Percentiles rank a stretch among this genome's conserved stretches.
Evolutionary conservation across 176 grass and related monocot species (phyloP).

Genomic region (Miscanthus lutarioriparius): DNA sequence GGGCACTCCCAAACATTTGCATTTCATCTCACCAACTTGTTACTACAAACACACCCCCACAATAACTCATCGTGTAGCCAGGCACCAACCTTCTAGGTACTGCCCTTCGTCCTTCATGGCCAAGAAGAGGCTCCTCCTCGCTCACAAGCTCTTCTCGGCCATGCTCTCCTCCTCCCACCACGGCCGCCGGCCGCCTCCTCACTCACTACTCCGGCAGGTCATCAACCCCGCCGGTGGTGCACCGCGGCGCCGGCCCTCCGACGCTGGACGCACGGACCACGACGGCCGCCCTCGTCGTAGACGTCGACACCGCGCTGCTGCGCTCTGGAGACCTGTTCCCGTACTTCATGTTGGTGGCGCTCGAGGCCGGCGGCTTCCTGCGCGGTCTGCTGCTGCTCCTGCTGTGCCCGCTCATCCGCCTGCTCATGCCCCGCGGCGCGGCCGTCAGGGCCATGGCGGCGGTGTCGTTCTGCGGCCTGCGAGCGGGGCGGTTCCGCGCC

Average conservation of each 20-base stretch:
- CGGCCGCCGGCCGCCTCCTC: not conserved
- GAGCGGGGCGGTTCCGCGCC: constrained; percentile 29
- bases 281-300: constrained; percentile 23
- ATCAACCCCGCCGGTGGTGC: not conserved
- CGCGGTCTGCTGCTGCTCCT: constrained; percentile 52
- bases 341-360: constrained; percentile 86
- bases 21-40: not conserved
- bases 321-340: constrained; percentile 39
- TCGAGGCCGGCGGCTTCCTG: constrained; percentile 63
- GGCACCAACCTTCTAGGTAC: too few species aligned
- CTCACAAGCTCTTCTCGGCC: constrained; percentile 33
- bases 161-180: constrained; percentile 32
- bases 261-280: not conserved
- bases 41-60: not conserved
- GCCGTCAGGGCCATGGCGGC: constrained; percentile 40
- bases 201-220: not conserved
- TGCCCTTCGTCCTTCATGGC: constrained; percentile 6
- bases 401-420: constrained; percentile 35
- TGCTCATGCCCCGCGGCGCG: not conserved
- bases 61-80: not conserved
- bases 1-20: not conserved
- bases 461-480: constrained; percentile 61
- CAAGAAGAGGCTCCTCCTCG: constrained; percentile 27
- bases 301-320: constrained; percentile 48
- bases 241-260: not conserved